Evolutionary conservation across 345 rosid genomes (phyloP), one percentile per base, ranked within the genome.

Genomic region (Populus alba): DNA sequence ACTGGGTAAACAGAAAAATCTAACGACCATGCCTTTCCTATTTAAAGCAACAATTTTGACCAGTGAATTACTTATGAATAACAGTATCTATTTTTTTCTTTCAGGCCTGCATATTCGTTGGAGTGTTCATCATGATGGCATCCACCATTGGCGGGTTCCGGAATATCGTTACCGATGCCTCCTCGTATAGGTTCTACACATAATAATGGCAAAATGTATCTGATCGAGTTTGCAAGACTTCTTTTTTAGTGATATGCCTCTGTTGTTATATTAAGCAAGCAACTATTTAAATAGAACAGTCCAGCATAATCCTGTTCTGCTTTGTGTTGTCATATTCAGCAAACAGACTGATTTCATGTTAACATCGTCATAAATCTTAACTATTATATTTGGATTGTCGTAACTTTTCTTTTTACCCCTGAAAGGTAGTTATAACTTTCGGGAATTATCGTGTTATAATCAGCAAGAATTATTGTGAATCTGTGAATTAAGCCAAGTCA

Each of bases 101-200:
- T 33, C 91, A 95, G 98, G 86, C 72, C 15, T 82, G 83, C 31
- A 90, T 96, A 72, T 70, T 87, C 49, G 25, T 91, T 61, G 98
- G 99, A 77, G 76, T 84, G 81, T 89, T 92, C 85, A 90, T 95
- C 35, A 96, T 96, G 97, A 6, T 89, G 79, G 98, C 97, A 38
- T 96, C 99, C 18, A 93, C 99, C 2, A 86, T 96, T 41, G 99
- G 99, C 45, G 99, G 98, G 37, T 80, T 96, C 23, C 86, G 98
- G 83, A 93, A 92, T 88, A 96, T 96, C 49, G 73, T 92, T 15
- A 61, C 86, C 0, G 98, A 96, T 85, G 87, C 99, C 73, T 89
- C 95, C 45, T 89, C 96, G 9, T 96, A 91, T 75, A 87, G 85
- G 33, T 96, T 96, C 87, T 96, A 96, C 72, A 79, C 94, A 53